These are phyloP conservation scores for Entophlyctis luteolus DNA, from an alignment of 192 early-diverging fungal genomes.

Conservation along the genomic window DNA sequence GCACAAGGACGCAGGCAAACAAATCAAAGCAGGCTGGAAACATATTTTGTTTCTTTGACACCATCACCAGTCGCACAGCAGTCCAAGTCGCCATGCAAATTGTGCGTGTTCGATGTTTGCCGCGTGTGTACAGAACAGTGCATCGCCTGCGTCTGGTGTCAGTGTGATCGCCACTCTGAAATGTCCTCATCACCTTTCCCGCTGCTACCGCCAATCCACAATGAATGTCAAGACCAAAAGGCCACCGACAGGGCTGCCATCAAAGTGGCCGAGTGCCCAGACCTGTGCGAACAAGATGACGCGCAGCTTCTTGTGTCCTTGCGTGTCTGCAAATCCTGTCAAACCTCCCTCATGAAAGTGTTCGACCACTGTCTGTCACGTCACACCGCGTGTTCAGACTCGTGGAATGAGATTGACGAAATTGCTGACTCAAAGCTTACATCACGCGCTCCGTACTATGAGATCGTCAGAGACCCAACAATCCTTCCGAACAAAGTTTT, in stretches of 20 bases:
- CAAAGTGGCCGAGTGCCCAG: too few relatives aligned
- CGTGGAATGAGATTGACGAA: conserved; percentile 48
- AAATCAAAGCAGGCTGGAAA: too few relatives aligned
- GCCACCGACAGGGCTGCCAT: not conserved
- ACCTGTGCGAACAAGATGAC: not conserved
- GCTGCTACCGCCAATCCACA: too few relatives aligned
- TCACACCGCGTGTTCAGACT: conserved; percentile 12
- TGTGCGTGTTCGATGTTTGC: too few relatives aligned
- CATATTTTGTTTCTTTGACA: too few relatives aligned
- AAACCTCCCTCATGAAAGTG: conserved; percentile 37
- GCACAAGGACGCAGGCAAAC: too few relatives aligned
- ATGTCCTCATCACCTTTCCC: too few relatives aligned
- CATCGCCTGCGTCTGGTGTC: too few relatives aligned
- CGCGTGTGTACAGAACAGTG: too few relatives aligned
- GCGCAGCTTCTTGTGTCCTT: conserved; percentile 38
- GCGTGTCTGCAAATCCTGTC: conserved; percentile 45
- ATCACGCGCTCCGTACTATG: conserved; percentile 43
- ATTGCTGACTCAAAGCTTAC: conserved; percentile 32
- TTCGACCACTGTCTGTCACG: conserved; percentile 51
- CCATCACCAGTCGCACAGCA: too few relatives aligned
- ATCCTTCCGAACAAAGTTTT: conserved; percentile 29
- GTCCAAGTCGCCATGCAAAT: too few relatives aligned
- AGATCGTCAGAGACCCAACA: conserved; percentile 49
- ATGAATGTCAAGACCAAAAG: not conserved
- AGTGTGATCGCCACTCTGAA: too few relatives aligned